Percentiles rank a stretch among this genome's conserved stretches.
phyloP scores from a whole-genome alignment of 768 basidiomycete genomes.

The Leccinum subgranulosum region DNA sequence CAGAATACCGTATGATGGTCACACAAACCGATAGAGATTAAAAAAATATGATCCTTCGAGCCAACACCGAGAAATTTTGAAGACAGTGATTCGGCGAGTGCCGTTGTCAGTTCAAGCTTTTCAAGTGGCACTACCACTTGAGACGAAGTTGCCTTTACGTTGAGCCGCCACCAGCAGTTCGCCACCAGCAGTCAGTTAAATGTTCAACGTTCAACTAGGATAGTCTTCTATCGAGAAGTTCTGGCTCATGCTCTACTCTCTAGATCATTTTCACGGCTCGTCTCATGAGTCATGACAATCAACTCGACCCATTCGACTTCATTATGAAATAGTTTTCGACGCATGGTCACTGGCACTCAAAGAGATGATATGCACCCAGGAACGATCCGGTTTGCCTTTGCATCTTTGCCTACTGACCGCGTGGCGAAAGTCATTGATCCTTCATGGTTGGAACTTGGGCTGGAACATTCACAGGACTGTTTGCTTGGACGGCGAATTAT shows the following conservation, averaged over 20 bases:
- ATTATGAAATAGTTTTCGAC: neutral
- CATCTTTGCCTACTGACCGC: neutral
- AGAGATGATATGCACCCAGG: neutral
- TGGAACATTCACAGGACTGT: slow-evolving; percentile 2
- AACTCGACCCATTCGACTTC: neutral
- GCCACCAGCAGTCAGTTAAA: too few species aligned
- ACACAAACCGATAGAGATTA: too few species aligned
- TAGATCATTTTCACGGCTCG: neutral
- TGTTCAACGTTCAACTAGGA: too few species aligned
- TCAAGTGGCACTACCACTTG: too few species aligned
- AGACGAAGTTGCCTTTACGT: too few species aligned
- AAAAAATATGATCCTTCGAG: neutral
- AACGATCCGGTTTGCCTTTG: neutral
- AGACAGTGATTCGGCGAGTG: too few species aligned
- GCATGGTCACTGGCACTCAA: neutral
- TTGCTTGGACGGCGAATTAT: slow-evolving; percentile 2
- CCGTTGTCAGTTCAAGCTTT: too few species aligned
- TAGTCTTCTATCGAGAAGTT: neutral
- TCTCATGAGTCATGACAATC: neutral
- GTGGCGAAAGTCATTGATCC: neutral
- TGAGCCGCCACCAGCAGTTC: too few species aligned
- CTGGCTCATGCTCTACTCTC: neutral
- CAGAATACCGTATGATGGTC: neutral
- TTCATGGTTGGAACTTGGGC: neutral
- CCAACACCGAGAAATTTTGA: too few species aligned